phyloP scores from a whole-genome alignment of 140 eudicot species.

The Oenanthe javanica region DNA sequence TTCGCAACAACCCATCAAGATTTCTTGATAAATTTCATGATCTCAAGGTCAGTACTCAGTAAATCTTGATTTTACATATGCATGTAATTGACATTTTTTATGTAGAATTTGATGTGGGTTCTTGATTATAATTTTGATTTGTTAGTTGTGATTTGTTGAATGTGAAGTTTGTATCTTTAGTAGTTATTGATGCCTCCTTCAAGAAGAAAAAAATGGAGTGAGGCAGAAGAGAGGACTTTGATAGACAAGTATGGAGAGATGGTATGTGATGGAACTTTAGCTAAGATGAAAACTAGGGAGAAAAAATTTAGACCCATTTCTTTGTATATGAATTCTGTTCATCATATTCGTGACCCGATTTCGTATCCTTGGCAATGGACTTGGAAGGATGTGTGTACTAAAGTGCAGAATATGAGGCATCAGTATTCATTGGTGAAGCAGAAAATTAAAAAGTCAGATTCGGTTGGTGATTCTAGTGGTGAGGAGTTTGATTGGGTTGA shows the following conservation, averaged over 20 bases:
- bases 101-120: not conserved
- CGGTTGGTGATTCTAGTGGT: constrained; percentile 22
- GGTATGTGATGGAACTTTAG: constrained; percentile 66
- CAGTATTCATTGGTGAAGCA: constrained; percentile 91
- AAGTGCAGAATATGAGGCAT: constrained; percentile 95
- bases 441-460: constrained; percentile 60
- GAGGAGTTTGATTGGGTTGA: constrained; percentile 86
- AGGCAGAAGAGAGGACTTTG: constrained; percentile 82
- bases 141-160: constrained; percentile 11
- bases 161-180: constrained; percentile 16
- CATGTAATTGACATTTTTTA: not conserved
- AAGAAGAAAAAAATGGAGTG: constrained; percentile 90
- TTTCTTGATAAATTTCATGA: not conserved
- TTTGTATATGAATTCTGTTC: constrained; percentile 57
- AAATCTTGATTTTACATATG: not conserved
- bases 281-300: constrained; percentile 90
- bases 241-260: constrained; percentile 78
- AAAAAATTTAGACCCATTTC: constrained; percentile 83
- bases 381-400: constrained; percentile 91
- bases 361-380: constrained; percentile 92
- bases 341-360: constrained; percentile 56
- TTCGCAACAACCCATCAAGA: not conserved
- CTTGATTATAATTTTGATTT: not conserved
- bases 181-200: constrained; percentile 46
- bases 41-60: constrained; percentile 15